Conservation (phyloP, 176 grass and related monocot species). For the Carex parvula region DNA sequence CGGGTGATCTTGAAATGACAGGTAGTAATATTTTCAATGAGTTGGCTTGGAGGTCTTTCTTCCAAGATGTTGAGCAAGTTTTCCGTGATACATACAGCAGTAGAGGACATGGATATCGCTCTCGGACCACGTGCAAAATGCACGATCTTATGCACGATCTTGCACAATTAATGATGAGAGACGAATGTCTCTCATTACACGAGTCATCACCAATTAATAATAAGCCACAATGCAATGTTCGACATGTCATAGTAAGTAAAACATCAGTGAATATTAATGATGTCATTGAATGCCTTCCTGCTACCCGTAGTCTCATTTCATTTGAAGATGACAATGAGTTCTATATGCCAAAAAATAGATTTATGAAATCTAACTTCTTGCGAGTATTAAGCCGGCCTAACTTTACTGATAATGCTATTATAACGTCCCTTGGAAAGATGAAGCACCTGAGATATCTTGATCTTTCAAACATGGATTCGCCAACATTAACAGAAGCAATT, state of each 20-base stretch:
- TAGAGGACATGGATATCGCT: background rate
- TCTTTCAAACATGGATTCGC: too few relatives aligned
- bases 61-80: conserved; percentile 15
- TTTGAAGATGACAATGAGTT: too few relatives aligned
- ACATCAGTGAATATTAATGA: background rate
- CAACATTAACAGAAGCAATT: background rate
- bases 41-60: conserved; percentile 14
- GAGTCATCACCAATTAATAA: background rate
- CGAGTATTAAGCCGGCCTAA: too few relatives aligned
- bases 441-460: background rate
- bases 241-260: too few relatives aligned
- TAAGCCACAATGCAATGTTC: too few relatives aligned
- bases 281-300: background rate
- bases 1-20: background rate
- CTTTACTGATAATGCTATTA: too few relatives aligned
- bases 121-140: background rate
- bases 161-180: background rate
- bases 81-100: background rate
- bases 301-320: background rate
- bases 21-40: background rate
- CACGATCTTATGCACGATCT: conserved; percentile 29
- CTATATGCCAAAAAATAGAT: background rate
- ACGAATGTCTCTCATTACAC: background rate
- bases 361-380: background rate
- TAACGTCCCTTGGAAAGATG: background rate